phyloP scores from a whole-genome alignment of 805 yeast species.

The Yarrowia sp. region DNA sequence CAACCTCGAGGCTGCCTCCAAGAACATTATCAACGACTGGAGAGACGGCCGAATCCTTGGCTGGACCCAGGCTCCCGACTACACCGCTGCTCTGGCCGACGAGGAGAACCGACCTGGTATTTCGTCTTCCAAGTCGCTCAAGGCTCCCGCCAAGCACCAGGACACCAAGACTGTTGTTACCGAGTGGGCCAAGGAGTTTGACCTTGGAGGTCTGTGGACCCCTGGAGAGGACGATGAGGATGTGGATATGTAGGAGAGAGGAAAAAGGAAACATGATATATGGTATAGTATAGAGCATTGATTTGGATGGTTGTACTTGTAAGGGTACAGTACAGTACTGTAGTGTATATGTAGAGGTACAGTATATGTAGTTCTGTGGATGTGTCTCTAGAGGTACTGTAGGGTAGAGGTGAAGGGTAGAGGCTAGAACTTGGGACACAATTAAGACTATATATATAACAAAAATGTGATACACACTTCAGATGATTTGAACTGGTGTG shows the following conservation, averaged over 20 bases:
- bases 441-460: too few relatives aligned
- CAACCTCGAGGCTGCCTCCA: slow-evolving; percentile 79
- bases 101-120: slow-evolving; percentile 34
- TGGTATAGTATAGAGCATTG: neutral
- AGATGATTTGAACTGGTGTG: too few relatives aligned
- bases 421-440: too few relatives aligned
- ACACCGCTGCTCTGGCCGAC: slow-evolving; percentile 32
- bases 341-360: too few relatives aligned
- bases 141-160: slow-evolving; percentile 41
- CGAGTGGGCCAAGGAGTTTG: slow-evolving; percentile 92
- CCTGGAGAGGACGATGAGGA: slow-evolving; percentile 28
- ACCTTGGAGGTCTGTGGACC: slow-evolving; percentile 72
- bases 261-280: neutral
- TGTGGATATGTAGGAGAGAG: slow-evolving; percentile 19
- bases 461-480: too few relatives aligned
- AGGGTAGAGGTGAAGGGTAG: too few relatives aligned
- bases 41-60: slow-evolving; percentile 92
- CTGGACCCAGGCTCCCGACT: slow-evolving; percentile 52
- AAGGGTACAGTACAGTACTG: too few relatives aligned
- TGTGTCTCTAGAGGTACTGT: too few relatives aligned
- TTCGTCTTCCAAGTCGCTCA: slow-evolving; percentile 28
- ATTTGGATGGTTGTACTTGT: neutral
- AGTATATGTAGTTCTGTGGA: too few relatives aligned
- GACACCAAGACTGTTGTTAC: slow-evolving; percentile 72
- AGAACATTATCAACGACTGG: slow-evolving; percentile 86